A percentile compares a stretch with the other conserved stretches of the same genome.
Evolutionary conservation across 2,329 filamentous ascomycete genomes (phyloP).

Genomic region (Fusarium tupiense): DNA sequence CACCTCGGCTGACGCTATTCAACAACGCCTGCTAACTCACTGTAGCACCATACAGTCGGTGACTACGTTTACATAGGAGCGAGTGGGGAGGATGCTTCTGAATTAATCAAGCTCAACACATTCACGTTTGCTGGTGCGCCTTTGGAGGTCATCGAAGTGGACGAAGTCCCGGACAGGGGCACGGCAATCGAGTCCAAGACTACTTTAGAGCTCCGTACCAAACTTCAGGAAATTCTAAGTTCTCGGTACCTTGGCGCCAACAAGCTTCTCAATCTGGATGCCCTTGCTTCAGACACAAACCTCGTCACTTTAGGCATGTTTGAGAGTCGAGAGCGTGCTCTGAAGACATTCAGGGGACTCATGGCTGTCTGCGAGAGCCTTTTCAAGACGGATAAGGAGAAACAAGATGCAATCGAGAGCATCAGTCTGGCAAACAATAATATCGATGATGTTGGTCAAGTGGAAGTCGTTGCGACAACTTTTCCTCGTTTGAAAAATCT

Average conservation of each 20-base stretch:
- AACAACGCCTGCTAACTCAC: slow-evolving; percentile 70
- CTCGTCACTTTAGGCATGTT: slow-evolving; percentile 82
- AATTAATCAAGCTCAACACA: slow-evolving; percentile 73
- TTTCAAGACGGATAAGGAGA: slow-evolving; percentile 77
- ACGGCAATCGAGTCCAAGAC: slow-evolving; percentile 60
- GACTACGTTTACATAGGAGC: slow-evolving; percentile 76
- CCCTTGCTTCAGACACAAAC: slow-evolving; percentile 75
- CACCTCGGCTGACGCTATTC: slow-evolving; percentile 35
- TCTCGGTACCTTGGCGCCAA: slow-evolving; percentile 75
- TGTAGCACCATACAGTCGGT: slow-evolving; percentile 75
- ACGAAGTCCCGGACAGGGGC: slow-evolving; percentile 51
- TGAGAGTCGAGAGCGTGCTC: slow-evolving; percentile 72
- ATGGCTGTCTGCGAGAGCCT: slow-evolving; percentile 86
- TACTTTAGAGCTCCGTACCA: slow-evolving; percentile 70
- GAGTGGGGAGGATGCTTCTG: slow-evolving; percentile 69
- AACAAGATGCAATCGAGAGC: slow-evolving; percentile 81
- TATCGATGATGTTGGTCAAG: slow-evolving; percentile 75
- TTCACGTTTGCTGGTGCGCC: slow-evolving; percentile 73
- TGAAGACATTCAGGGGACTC: slow-evolving; percentile 91
- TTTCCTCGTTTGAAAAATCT: slow-evolving; percentile 89
- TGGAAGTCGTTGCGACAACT: slow-evolving; percentile 79
- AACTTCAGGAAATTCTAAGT: slow-evolving; percentile 76
- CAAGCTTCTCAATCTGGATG: slow-evolving; percentile 87
- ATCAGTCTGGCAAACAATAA: slow-evolving; percentile 85
- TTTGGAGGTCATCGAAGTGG: slow-evolving; percentile 64